Evolutionary conservation across 2,329 filamentous ascomycete species (phyloP).

Genomic region (Periglandula ipomoeae): DNA sequence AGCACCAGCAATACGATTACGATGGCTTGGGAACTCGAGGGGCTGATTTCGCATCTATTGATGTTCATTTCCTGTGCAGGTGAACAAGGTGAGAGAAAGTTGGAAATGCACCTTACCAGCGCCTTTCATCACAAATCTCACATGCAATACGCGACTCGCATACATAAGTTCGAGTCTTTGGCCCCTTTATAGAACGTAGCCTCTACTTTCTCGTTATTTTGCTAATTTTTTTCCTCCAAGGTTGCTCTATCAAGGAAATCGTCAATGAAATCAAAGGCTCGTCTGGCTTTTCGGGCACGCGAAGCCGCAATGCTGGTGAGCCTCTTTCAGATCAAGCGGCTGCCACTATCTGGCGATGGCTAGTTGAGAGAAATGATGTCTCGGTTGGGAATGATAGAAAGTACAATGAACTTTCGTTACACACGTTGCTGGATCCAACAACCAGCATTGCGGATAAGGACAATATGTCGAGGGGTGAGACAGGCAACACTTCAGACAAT

Average conservation of each 20-base stretch:
- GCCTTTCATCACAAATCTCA: slow-evolving; percentile 2
- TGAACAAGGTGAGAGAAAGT: slow-evolving; percentile 25
- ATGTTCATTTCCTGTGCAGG: slow-evolving; percentile 28
- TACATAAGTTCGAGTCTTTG: too few relatives aligned
- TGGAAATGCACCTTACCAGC: neutral
- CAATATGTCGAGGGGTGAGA: neutral
- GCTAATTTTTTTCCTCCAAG: slow-evolving; percentile 11
- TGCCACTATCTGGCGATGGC: slow-evolving; percentile 28
- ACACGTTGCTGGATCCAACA: slow-evolving; percentile 16
- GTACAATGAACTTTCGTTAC: slow-evolving; percentile 30
- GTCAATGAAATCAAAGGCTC: slow-evolving; percentile 22
- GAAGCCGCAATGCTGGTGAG: slow-evolving; percentile 6
- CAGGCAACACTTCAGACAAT: neutral
- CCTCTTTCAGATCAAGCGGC: slow-evolving; percentile 17
- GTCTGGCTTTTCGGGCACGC: slow-evolving; percentile 11
- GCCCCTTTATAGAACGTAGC: too few relatives aligned
- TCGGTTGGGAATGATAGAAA: slow-evolving; percentile 23
- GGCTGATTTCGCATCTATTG: slow-evolving; percentile 26
- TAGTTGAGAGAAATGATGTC: slow-evolving; percentile 25
- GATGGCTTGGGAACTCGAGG: slow-evolving; percentile 31
- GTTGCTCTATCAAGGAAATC: slow-evolving; percentile 22
- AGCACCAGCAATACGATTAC: slow-evolving; percentile 7
- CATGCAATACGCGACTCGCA: neutral
- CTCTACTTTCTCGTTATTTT: neutral
- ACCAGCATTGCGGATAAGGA: neutral